Evolutionary conservation across 2,329 filamentous ascomycete genomes (phyloP).

Genomic region (Penicillium sp.): DNA sequence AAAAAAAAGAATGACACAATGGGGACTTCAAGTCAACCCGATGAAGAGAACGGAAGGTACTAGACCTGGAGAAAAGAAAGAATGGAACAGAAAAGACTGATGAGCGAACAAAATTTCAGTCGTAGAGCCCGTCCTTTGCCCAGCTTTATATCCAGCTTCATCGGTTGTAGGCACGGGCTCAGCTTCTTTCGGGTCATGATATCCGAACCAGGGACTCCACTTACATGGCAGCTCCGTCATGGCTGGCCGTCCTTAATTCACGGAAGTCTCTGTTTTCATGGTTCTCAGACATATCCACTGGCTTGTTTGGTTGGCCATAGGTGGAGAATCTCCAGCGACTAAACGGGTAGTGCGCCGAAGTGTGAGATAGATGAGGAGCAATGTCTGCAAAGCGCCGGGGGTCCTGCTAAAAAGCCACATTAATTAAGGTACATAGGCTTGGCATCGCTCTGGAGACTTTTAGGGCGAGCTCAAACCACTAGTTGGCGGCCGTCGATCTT

Average conservation of each 20-base stretch:
- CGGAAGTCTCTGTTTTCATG: background rate
- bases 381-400: slow-evolving; percentile 11
- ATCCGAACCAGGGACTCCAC: slow-evolving; percentile 9
- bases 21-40: slow-evolving; percentile 35
- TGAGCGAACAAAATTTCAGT: slow-evolving; percentile 19
- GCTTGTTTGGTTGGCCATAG: slow-evolving; percentile 16
- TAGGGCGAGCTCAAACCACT: slow-evolving; percentile 11
- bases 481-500: slow-evolving; percentile 19
- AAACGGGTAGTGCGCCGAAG: slow-evolving; percentile 20
- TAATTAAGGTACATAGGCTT: slow-evolving; percentile 16
- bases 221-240: slow-evolving; percentile 17
- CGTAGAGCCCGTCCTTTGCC: background rate
- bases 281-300: background rate
- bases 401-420: slow-evolving; percentile 7
- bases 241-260: slow-evolving; percentile 16
- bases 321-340: slow-evolving; percentile 22
- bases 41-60: slow-evolving; percentile 30
- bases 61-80: slow-evolving; percentile 27
- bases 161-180: slow-evolving; percentile 4
- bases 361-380: slow-evolving; percentile 32
- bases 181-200: slow-evolving; percentile 13
- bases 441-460: background rate
- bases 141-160: slow-evolving; percentile 19
- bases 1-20: slow-evolving; percentile 29
- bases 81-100: slow-evolving; percentile 30